Conservation (phyloP, 768 basidiomycete species). For the Fomitopsis serialis region DNA sequence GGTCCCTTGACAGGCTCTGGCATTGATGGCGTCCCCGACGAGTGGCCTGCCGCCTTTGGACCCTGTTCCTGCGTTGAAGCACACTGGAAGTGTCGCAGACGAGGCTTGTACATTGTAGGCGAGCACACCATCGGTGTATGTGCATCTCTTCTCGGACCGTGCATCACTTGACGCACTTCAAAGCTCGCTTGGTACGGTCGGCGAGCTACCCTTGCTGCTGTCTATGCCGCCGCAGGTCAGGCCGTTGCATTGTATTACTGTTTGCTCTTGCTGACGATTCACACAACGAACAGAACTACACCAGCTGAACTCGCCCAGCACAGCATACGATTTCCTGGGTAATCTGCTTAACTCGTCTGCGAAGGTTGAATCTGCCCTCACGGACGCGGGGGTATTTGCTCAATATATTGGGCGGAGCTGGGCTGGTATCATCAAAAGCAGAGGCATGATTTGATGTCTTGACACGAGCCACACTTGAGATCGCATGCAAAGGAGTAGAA, state of each 20-base stretch:
- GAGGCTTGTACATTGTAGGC: conserved; percentile 58
- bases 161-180: conserved; percentile 1
- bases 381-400: conserved; percentile 51
- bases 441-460: conserved; percentile 37
- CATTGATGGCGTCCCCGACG: conserved; percentile 53
- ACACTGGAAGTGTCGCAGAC: conserved; percentile 59
- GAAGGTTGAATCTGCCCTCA: conserved; percentile 38
- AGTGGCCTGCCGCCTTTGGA: conserved; percentile 49
- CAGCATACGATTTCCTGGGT: conserved; percentile 62
- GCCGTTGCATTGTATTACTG: no score
- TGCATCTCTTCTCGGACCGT: conserved; percentile 1
- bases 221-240: conserved; percentile 76
- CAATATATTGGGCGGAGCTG: conserved; percentile 65
- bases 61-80: conserved; percentile 52
- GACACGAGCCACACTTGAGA: background rate
- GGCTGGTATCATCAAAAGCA: conserved; percentile 66
- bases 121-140: conserved; percentile 56
- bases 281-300: no score
- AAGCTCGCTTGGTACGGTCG: conserved; percentile 73
- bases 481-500: background rate
- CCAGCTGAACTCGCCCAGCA: conserved; percentile 71
- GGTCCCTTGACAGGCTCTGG: conserved; percentile 53
- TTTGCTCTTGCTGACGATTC: no score
- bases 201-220: conserved; percentile 56
- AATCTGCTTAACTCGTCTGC: conserved; percentile 49